Evolutionary conservation across 1,284 basidiomycete species (phyloP).

Genomic region (Afroboletus lepidellus): DNA sequence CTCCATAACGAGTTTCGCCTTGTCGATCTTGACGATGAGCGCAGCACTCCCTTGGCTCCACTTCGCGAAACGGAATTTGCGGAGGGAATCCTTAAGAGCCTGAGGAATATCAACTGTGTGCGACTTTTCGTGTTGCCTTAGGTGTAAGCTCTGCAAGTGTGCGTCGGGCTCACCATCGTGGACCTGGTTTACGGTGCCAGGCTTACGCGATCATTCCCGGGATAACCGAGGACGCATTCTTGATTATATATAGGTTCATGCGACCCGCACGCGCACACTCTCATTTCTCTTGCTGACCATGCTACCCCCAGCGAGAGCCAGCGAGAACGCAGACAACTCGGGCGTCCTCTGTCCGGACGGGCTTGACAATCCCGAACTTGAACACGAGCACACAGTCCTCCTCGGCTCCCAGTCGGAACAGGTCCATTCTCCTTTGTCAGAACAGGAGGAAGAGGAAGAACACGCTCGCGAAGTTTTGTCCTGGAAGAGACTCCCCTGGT

Average conservation of each 20-base stretch:
- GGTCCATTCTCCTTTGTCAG: slow-evolving; percentile 5
- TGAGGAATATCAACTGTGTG: slow-evolving; percentile 83
- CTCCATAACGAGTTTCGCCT: slow-evolving; percentile 73
- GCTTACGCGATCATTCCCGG: slow-evolving; percentile 5
- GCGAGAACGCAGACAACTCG: background rate
- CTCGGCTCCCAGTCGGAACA: slow-evolving; percentile 24
- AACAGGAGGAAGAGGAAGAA: slow-evolving; percentile 30
- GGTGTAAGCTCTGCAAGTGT: background rate
- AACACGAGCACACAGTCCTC: slow-evolving; percentile 38
- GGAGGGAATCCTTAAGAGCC: slow-evolving; percentile 69
- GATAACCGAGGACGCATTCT: background rate
- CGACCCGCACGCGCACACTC: background rate
- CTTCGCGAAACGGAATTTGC: slow-evolving; percentile 81
- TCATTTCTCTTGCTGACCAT: slow-evolving; percentile 8
- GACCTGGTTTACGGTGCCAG: background rate
- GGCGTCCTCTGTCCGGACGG: slow-evolving; percentile 37
- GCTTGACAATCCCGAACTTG: slow-evolving; percentile 42
- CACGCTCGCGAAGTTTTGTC: slow-evolving; percentile 28
- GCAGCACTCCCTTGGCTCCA: slow-evolving; percentile 70
- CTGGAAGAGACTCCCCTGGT: slow-evolving; percentile 53
- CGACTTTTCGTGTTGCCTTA: slow-evolving; percentile 44
- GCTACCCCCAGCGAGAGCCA: background rate
- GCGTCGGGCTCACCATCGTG: slow-evolving; percentile 29
- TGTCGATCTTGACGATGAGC: slow-evolving; percentile 86
- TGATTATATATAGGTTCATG: background rate